A percentile compares a stretch with the other conserved stretches of the same genome.
These are phyloP conservation scores for Microbotryum lychnidis-dioicae DNA, from an alignment of 1,284 basidiomycete species.

Conservation along the genomic window DNA sequence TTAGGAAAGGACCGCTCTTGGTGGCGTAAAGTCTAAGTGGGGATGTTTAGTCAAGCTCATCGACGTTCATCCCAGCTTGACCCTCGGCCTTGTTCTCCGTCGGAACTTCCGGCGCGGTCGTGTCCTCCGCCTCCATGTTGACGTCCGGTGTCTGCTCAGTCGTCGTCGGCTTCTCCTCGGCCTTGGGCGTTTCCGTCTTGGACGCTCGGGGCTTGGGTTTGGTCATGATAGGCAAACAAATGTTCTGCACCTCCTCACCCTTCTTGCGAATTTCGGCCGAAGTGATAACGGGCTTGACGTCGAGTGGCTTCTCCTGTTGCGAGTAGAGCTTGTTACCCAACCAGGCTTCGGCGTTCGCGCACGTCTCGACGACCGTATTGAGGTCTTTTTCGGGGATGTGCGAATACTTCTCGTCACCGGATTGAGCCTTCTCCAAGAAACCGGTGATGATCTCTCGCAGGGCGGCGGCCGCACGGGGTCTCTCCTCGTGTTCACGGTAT, in stretches of 20 bases:
- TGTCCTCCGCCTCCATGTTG: slow-evolving; percentile 43
- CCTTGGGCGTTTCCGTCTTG: slow-evolving; percentile 45
- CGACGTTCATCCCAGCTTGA: slow-evolving; percentile 22
- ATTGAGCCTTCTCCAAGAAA: slow-evolving; percentile 72
- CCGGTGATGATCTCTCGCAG: slow-evolving; percentile 77
- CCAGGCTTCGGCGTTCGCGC: slow-evolving; percentile 77
- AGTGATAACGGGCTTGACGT: slow-evolving; percentile 71
- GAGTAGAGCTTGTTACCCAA: slow-evolving; percentile 77
- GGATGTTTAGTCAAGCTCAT: slow-evolving; percentile 18
- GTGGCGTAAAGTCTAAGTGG: no score
- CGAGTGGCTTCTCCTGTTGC: slow-evolving; percentile 78
- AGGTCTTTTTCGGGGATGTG: slow-evolving; percentile 85
- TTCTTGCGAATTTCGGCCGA: slow-evolving; percentile 74
- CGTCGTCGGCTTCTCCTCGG: slow-evolving; percentile 37
- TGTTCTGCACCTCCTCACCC: slow-evolving; percentile 56
- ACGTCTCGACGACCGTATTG: slow-evolving; percentile 43
- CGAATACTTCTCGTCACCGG: slow-evolving; percentile 67
- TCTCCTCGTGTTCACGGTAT: slow-evolving; percentile 69
- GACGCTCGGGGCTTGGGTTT: slow-evolving; percentile 72
- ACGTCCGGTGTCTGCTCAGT: slow-evolving; percentile 39
- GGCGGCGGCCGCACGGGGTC: slow-evolving; percentile 58
- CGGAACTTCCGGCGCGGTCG: slow-evolving; percentile 40
- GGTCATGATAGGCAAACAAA: slow-evolving; percentile 43
- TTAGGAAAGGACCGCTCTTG: no score
- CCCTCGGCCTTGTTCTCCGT: slow-evolving; percentile 43